phyloP scores from a whole-genome alignment of 345 rosid species.

The Dipteronia sinensis region DNA sequence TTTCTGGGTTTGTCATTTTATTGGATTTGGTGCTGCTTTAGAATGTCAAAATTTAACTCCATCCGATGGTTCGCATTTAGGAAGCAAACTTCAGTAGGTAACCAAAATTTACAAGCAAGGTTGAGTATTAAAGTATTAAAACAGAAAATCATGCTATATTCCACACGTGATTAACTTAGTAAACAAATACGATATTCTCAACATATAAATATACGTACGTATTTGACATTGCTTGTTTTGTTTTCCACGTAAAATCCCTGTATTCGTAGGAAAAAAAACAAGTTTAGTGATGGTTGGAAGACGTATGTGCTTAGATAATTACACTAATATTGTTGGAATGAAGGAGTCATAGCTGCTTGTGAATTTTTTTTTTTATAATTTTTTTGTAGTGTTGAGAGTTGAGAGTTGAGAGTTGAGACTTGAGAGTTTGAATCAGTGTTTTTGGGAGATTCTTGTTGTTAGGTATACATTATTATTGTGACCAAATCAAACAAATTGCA shows the following conservation, averaged over 20 bases:
- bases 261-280: neutral
- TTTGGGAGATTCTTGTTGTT: conserved; percentile 22
- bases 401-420: too few species aligned
- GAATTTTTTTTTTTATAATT: neutral
- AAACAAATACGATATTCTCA: neutral
- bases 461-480: conserved; percentile 19
- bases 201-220: neutral
- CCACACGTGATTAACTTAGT: conserved; percentile 4
- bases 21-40: neutral
- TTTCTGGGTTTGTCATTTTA: neutral
- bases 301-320: conserved; percentile 21
- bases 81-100: conserved; percentile 10
- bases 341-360: conserved; percentile 26
- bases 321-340: conserved; percentile 17
- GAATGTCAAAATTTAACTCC: neutral
- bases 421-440: conserved; percentile 12
- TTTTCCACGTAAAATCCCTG: conserved; percentile 15
- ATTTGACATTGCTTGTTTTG: neutral
- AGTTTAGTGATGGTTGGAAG: neutral
- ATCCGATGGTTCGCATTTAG: neutral
- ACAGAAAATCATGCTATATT: neutral
- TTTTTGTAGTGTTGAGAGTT: neutral
- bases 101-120: conserved; percentile 8
- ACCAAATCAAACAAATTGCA: conserved; percentile 31
- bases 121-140: conserved; percentile 11